phyloP scores from a whole-genome alignment of 371 early-diverging fungal species.

The Choanephora cucurbitarum region DNA sequence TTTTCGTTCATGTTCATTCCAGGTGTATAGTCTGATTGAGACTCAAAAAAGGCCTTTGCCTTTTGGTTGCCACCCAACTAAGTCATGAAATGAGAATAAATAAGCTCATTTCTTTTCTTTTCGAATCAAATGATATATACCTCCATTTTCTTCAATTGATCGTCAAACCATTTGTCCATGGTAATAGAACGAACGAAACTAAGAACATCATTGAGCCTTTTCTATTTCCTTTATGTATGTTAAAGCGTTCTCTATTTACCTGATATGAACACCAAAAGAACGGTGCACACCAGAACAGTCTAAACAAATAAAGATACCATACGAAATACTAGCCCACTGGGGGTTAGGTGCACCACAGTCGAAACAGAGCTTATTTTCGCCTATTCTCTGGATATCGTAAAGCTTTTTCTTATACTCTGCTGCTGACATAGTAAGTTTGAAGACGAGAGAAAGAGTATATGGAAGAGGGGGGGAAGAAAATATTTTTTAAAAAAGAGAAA shows the following conservation, averaged over 20 bases:
- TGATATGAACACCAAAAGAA: constrained; percentile 93
- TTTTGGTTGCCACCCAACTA: constrained; percentile 92
- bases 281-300: constrained; percentile 95
- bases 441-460: neutral
- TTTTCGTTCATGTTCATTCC: constrained; percentile 83
- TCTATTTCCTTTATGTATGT: neutral
- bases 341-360: constrained; percentile 87
- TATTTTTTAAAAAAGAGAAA: constrained; percentile 15
- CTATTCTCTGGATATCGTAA: constrained; percentile 72
- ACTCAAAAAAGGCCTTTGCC: constrained; percentile 83
- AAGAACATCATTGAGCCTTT: neutral
- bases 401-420: constrained; percentile 69
- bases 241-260: too few relatives aligned
- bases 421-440: constrained; percentile 13
- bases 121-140: constrained; percentile 25
- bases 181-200: constrained; percentile 97
- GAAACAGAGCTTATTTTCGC: constrained; percentile 79
- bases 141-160: constrained; percentile 93
- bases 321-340: constrained; percentile 94
- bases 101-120: constrained; percentile 1
- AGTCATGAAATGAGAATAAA: neutral
- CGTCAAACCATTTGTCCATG: constrained; percentile 98
- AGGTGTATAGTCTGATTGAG: constrained; percentile 81
- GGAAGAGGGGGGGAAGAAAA: constrained; percentile 3
- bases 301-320: constrained; percentile 97